Evolutionary conservation across 2,329 filamentous ascomycete genomes (phyloP).

Genomic region (Neurospora sp.): DNA sequence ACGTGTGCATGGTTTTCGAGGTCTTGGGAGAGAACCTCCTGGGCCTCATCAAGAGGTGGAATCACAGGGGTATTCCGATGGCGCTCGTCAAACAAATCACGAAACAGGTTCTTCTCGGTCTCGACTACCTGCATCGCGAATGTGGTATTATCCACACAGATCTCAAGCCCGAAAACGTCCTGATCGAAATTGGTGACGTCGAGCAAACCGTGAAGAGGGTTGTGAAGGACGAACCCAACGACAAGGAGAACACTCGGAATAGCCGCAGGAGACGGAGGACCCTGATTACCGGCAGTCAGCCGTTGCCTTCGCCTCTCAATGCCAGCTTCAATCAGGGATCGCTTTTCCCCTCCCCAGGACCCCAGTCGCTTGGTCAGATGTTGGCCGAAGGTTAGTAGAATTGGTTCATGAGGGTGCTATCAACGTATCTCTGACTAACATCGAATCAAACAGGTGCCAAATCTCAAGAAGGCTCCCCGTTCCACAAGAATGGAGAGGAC

Average conservation of each 20-base stretch:
- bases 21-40: conserved; percentile 91
- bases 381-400: conserved; percentile 61
- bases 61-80: conserved; percentile 94
- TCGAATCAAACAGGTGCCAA: conserved; percentile 22
- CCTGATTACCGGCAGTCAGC: conserved; percentile 93
- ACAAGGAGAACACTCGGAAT: conserved; percentile 86
- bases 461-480: conserved; percentile 35
- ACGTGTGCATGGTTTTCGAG: conserved; percentile 99
- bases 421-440: background rate
- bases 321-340: conserved; percentile 78
- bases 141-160: conserved; percentile 99
- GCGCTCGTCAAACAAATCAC: conserved; percentile 96
- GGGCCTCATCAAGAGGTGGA: conserved; percentile 96
- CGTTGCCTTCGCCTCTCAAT: conserved; percentile 87
- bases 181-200: conserved; percentile 98
- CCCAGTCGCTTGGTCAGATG: conserved; percentile 69
- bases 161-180: conserved; percentile 92
- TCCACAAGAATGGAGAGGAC: conserved; percentile 36
- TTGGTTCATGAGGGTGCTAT: background rate
- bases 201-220: conserved; percentile 97
- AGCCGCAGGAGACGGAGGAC: conserved; percentile 83
- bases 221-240: conserved; percentile 66
- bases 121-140: conserved; percentile 94
- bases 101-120: conserved; percentile 88
- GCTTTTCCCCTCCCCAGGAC: conserved; percentile 52